Evolutionary conservation across 768 basidiomycete genomes (phyloP), one percentile per base, ranked within the genome.

Genomic region (Mycena albidolilacea): DNA sequence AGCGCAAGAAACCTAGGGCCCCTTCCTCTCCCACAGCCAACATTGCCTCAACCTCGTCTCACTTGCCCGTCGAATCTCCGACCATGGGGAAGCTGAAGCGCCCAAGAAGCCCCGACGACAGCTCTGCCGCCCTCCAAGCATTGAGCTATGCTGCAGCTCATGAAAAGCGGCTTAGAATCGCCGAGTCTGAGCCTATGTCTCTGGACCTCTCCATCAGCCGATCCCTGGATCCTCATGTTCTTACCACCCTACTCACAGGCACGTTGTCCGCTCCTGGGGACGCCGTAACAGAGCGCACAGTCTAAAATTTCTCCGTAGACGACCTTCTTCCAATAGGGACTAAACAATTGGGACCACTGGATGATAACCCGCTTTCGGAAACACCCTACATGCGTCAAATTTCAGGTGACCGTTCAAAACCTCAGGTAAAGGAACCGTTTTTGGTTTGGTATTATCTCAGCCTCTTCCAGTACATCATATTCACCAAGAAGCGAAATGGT

Each of bases 301-400:
- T 62, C 59, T 59, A 19, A 67, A 65, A 30, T 37, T 64, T 10
- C n/a, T 58, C 19, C 37, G 5, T 23, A 65, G 61, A 71, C 15
- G 70, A 71, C 52, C 64, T 74, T 37, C 62, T 73, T n/a, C 71
- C 74, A 6, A 71, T 70, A 60, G 69, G 68, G 57, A 72, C 69
- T 48, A 67, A 65, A 61, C 75, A 73, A 43, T 61, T 70, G 19
- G 77, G 72, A 7, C 75, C 75, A 61, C 30, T 30, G 30, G 75
- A 76, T 3, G 75, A 76, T 38, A 69, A 30, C 38, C 73, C 68
- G 55, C 71, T 75, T 30, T 67, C 75, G 5, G 69, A 72, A 57
- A 70, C 73, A 5, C 44, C 71, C 11, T 50, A 78, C 54, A 78
- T 76, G 23, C 72, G 77, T 39, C 77, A 78, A 57, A 76, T 78